Evolutionary conservation across 1,284 basidiomycete genomes (phyloP).

Genomic region (Gymnopus androsaceus): DNA sequence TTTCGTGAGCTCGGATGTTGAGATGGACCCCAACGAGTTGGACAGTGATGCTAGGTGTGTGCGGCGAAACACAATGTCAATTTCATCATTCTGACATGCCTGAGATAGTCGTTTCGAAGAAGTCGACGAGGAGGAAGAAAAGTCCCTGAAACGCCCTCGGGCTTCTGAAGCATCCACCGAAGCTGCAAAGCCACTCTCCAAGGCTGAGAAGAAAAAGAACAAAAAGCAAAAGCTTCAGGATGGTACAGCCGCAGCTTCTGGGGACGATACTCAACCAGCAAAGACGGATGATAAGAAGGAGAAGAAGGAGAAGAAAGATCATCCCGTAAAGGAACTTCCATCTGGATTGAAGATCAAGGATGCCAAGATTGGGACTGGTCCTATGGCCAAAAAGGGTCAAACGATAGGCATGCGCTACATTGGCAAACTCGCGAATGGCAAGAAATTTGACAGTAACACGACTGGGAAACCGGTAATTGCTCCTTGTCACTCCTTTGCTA

Average conservation of each 20-base stretch:
- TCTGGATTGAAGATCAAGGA: constrained; percentile 84
- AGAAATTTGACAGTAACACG: constrained; percentile 87
- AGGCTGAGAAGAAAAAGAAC: constrained; percentile 63
- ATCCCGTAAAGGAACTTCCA: constrained; percentile 50
- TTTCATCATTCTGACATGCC: neutral
- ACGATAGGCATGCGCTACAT: constrained; percentile 87
- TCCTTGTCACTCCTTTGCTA: neutral
- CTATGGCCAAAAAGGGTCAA: constrained; percentile 84
- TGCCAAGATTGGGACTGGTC: constrained; percentile 77
- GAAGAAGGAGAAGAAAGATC: constrained; percentile 36
- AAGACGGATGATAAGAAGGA: constrained; percentile 36
- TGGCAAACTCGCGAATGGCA: constrained; percentile 85
- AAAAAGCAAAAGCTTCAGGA: constrained; percentile 75
- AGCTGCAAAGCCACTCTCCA: constrained; percentile 41
- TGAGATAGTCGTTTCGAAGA: constrained; percentile 68
- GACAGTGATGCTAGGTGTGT: constrained; percentile 59
- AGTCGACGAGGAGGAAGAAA: constrained; percentile 35
- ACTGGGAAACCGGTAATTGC: constrained; percentile 76
- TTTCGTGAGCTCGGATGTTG: constrained; percentile 79
- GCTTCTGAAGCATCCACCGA: constrained; percentile 51
- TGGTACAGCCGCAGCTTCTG: constrained; percentile 48
- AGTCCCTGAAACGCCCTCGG: constrained; percentile 52
- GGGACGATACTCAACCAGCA: constrained; percentile 29
- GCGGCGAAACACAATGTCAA: neutral
- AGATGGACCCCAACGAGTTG: constrained; percentile 57